Evolutionary conservation across 306 rosid genomes (phyloP).

Genomic region (Parietaria judaica): DNA sequence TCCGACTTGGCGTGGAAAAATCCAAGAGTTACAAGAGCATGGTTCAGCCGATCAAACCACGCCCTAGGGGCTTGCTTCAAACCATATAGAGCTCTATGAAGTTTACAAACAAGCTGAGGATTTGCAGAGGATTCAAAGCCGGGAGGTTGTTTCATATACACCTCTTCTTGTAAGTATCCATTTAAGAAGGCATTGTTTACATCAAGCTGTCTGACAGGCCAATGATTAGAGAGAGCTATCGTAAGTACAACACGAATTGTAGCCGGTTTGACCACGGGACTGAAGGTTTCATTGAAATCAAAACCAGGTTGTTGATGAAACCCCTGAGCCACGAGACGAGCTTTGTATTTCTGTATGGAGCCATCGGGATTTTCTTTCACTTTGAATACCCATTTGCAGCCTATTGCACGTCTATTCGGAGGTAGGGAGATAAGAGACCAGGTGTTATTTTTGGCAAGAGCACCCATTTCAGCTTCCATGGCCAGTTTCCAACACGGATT

Average conservation of each 20-base stretch:
- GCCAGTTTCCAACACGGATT: not conserved
- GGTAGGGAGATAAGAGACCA: not conserved
- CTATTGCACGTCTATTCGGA: not conserved
- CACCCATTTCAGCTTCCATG: not conserved
- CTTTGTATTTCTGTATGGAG: no score
- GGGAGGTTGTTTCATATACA: not conserved
- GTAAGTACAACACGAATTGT: no score
- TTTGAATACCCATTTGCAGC: conserved; percentile 6
- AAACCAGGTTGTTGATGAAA: no score
- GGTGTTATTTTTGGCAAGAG: not conserved
- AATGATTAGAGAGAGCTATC: no score
- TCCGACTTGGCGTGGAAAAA: not conserved
- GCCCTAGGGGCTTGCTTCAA: not conserved
- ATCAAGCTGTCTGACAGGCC: no score
- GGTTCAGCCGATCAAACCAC: not conserved
- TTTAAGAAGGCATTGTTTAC: not conserved
- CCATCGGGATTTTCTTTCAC: no score
- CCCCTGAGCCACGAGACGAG: no score
- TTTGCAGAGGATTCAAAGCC: not conserved
- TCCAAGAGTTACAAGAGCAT: not conserved
- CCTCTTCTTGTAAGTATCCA: not conserved
- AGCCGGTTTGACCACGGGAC: no score
- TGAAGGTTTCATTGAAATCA: no score
- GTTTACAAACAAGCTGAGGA: not conserved
- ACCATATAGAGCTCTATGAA: not conserved